Percentiles rank a stretch among this genome's conserved stretches.
Evolutionary conservation across 1,139 yeast species (phyloP).

Genomic region (Debaryomycetaceae sp.): DNA sequence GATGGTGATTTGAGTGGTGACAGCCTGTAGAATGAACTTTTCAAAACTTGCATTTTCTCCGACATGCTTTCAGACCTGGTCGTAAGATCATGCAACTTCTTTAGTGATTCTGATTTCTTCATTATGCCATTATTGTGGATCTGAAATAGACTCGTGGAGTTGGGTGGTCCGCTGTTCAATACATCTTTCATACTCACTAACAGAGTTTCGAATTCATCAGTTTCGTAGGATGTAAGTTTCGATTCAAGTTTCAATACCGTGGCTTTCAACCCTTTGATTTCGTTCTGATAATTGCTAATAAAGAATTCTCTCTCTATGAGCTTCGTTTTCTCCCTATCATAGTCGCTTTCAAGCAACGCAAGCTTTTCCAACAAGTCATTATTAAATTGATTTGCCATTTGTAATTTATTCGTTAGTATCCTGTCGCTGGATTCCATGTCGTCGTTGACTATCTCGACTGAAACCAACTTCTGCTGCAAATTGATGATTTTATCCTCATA

Average conservation of each 20-base stretch:
- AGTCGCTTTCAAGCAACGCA: constrained; percentile 41
- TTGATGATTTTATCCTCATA: constrained; percentile 19
- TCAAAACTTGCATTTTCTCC: constrained; percentile 12
- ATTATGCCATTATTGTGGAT: constrained; percentile 5
- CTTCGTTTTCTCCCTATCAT: constrained; percentile 29
- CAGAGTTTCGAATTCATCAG: constrained; percentile 23
- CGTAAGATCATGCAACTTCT: constrained; percentile 17
- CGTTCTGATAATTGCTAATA: constrained; percentile 36
- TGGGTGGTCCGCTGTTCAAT: constrained; percentile 33
- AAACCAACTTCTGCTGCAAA: constrained; percentile 32
- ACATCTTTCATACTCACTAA: constrained; percentile 30
- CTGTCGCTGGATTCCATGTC: constrained; percentile 41
- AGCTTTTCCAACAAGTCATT: constrained; percentile 40
- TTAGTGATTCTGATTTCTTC: constrained; percentile 22
- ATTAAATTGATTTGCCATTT: constrained; percentile 34
- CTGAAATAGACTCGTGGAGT: constrained; percentile 1
- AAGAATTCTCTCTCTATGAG: constrained; percentile 30
- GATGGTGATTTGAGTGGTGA: constrained; percentile 19
- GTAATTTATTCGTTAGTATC: constrained; percentile 28
- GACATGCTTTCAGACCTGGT: constrained; percentile 12
- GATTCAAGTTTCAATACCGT: constrained; percentile 10
- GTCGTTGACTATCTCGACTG: constrained; percentile 40
- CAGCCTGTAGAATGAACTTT: constrained; percentile 10
- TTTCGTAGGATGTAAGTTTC: constrained; percentile 2
- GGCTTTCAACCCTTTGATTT: constrained; percentile 19